phyloP scores from a whole-genome alignment of 768 basidiomycete species.

The Amanita fuliginea region DNA sequence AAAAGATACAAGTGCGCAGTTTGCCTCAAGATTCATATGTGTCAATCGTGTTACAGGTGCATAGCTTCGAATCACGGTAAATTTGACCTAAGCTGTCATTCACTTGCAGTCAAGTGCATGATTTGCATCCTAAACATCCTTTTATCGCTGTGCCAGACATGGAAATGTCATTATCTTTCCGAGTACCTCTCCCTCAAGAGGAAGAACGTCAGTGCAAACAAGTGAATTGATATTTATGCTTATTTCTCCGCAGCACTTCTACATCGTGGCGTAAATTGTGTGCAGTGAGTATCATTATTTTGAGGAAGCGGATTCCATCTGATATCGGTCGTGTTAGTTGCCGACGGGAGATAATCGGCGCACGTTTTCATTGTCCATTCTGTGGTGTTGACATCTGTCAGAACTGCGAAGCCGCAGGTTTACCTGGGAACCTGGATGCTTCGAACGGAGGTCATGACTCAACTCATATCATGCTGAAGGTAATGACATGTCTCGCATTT shows the following conservation, averaged over 20 bases:
- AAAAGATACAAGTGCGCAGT: slow-evolving; percentile 80
- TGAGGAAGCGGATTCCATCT: neutral
- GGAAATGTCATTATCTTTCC: slow-evolving; percentile 27
- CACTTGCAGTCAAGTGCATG: slow-evolving; percentile 66
- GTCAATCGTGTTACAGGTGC: slow-evolving; percentile 78
- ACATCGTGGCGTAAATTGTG: slow-evolving; percentile 77
- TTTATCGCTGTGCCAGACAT: slow-evolving; percentile 73
- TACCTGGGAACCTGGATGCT: slow-evolving; percentile 74
- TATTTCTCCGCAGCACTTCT: slow-evolving; percentile 43
- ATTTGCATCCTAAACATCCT: slow-evolving; percentile 82
- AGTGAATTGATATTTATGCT: slow-evolving; percentile 1
- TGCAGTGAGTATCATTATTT: slow-evolving; percentile 49
- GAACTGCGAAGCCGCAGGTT: slow-evolving; percentile 78
- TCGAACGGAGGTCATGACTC: slow-evolving; percentile 70
- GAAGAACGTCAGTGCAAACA: slow-evolving; percentile 44
- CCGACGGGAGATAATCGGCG: slow-evolving; percentile 81
- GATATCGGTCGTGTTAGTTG: slow-evolving; percentile 39
- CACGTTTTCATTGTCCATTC: slow-evolving; percentile 86
- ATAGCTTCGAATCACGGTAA: neutral
- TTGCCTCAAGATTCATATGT: slow-evolving; percentile 72
- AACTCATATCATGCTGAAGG: slow-evolving; percentile 93
- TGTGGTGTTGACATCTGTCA: slow-evolving; percentile 83
- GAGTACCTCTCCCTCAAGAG: slow-evolving; percentile 29
- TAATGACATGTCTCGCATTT: slow-evolving; percentile 14
- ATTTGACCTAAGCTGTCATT: neutral